phyloP scores from a whole-genome alignment of 306 rosid species.

The Mimosa pudica region DNA sequence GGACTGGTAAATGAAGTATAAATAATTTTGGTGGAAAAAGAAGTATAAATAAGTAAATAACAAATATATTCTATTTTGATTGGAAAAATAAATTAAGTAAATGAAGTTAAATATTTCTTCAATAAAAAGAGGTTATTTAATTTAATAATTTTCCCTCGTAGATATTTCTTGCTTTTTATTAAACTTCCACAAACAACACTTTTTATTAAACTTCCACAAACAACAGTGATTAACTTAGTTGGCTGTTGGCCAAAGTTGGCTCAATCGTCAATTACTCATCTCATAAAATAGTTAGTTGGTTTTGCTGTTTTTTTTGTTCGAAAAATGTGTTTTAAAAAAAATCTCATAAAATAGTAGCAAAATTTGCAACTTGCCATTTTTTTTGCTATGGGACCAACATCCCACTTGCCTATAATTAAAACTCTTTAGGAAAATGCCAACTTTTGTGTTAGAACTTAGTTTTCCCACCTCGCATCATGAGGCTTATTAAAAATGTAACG shows the following conservation, averaged over 20 bases:
- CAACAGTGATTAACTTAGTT: background rate
- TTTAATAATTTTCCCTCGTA: background rate
- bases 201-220: background rate
- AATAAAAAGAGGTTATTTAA: background rate
- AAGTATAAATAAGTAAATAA: background rate
- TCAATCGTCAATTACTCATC: background rate
- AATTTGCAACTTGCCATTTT: constrained; percentile 5
- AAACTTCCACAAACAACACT: no score
- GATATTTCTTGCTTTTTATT: no score
- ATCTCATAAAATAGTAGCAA: background rate
- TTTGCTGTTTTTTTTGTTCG: no score
- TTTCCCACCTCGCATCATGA: background rate
- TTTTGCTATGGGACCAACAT: background rate
- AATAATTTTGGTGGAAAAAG: no score
- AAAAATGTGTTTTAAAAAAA: no score
- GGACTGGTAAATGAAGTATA: background rate
- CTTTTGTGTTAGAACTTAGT: background rate
- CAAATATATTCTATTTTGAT: background rate
- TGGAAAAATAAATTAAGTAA: background rate
- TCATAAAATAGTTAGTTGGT: no score
- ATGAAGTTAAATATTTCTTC: background rate
- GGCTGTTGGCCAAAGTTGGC: background rate
- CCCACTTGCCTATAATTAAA: background rate
- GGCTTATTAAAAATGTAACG: background rate
- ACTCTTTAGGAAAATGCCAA: background rate